Evolutionary conservation across 257 asterid genomes (phyloP), one percentile per base, ranked within the genome.

Genomic region (Primulina eburnea): DNA sequence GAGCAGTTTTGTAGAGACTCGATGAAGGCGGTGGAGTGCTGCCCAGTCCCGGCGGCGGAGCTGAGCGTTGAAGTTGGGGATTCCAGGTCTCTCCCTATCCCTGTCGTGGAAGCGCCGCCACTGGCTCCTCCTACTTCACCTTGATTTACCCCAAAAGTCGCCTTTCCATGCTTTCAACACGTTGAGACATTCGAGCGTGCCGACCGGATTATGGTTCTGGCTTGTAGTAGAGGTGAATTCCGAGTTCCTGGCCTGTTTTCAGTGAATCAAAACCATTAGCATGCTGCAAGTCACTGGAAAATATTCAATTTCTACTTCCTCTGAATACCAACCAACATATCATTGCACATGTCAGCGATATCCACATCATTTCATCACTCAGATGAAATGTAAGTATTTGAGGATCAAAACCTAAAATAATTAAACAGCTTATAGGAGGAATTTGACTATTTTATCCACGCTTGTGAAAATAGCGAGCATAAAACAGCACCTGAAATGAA

Each of bases 41-140:
- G 78, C 8, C 74, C 83, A 0, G 65, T 61, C 7, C 85, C 84
- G 34, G 79, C 84, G 30, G 86, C 71, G 62, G 88, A 79, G 78
- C 89, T 85, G 0, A 87, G 78, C 16, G 96, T 89, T 17, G 97
- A 87, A 1, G 92, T 88, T 61, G 97, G 96, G 1, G 98, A 90
- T 38, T 86, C 97, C 59, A 83, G 60, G 4, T 78, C 92, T 1
- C 76, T 77, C 9, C 62, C 83, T 30, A 66, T 21, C 53, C 77
- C 85, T 4, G 63, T 66, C 67, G 61, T 60, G 24, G 87, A 68
- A 5, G 50, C 72, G 2, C 67, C 77, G n/a, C 68, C 75, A 1
- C 71, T 65, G 0, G 47, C 73, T 0, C 58, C 61, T 0, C 71
- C 77, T 7, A 71, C 70, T 38, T 78, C 76, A 14, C 63, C 63